Percentiles rank a stretch among this genome's conserved stretches.
These are phyloP conservation scores for Penicillium verhagenii DNA, from an alignment of 495 filamentous ascomycete species.

Conservation along the genomic window DNA sequence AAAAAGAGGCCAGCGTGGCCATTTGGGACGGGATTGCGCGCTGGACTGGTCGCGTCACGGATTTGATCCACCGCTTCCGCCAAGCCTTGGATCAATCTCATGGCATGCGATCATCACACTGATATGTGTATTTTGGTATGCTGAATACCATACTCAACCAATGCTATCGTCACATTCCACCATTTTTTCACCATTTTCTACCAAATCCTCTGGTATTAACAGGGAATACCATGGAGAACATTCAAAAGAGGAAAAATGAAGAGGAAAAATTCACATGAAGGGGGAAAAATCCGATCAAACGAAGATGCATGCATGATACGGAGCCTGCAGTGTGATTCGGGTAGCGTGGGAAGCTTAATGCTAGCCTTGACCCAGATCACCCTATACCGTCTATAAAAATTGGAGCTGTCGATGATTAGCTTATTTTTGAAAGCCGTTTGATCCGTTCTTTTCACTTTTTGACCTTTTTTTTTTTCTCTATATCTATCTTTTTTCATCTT, in stretches of 20 bases:
- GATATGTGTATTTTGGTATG: neutral
- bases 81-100: conserved; percentile 27
- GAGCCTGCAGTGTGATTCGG: neutral
- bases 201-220: neutral
- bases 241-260: neutral
- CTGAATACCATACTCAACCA: conserved; percentile 21
- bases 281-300: too few relatives aligned
- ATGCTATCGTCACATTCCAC: conserved; percentile 17
- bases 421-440: neutral
- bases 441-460: neutral
- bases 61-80: conserved; percentile 19
- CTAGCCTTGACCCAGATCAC: neutral
- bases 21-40: conserved; percentile 16
- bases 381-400: neutral
- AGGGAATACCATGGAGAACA: neutral
- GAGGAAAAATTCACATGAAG: too few relatives aligned
- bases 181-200: neutral
- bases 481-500: too few relatives aligned
- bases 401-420: neutral
- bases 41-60: conserved; percentile 19
- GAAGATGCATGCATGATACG: too few relatives aligned
- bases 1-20: conserved; percentile 26
- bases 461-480: neutral
- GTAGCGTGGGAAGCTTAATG: neutral
- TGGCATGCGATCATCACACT: conserved; percentile 22